Base-by-base conservation (phyloP, 2,329 filamentous ascomycete genomes). In the Fusarium nygamai region DNA sequence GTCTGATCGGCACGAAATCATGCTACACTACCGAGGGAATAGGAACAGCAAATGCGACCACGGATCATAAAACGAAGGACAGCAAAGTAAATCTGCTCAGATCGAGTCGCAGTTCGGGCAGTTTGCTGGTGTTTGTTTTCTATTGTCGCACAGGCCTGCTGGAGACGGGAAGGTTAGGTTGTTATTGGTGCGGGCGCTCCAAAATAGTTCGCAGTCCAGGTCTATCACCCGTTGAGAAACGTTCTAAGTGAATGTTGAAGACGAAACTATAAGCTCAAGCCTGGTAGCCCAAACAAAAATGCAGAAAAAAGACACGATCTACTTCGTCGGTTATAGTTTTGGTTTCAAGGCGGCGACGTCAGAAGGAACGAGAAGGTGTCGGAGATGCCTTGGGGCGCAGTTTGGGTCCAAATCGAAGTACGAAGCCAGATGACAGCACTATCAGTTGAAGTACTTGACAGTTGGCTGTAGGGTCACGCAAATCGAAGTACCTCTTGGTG, bases 311-410 rank as follows among this genome's bases (percentile, higher is more conserved):
- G 63, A 71, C 56, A 66, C 64, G 59, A 63, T 67, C 53, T 54
- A 47, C 38, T 51, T 48, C 50, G 51, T 63, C 61, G 67, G 53
- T 63, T 72, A 41, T 59, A 36, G 22, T 59, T 69, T 57, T 69
- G 56, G 61, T 70, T 73, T 59, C 58, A 60, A 76, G 67, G 51
- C 64, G 69, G 75, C 76, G 64, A 75, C 72, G 72, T 78, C 66
- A 73, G 66, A 75, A 72, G 60, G 60, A 54, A 61, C 56, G 67
- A 74, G 67, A 67, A 69, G 64, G 72, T 56, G 51, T 67, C 65
- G 65, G 73, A 69, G 73, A 67, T 71, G 64, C 56, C 64, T 75
- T 71, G 75, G 64, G 76, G 76, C 76, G 76, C 76, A 78, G 76
- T 62, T 76, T 73, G 61, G 70, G 62, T 71, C 69, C 64, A 69